Evolutionary conservation across 305 asterid species (phyloP), one percentile per base, ranked within the genome.

Genomic region (Stenogyne calaminthoides): DNA sequence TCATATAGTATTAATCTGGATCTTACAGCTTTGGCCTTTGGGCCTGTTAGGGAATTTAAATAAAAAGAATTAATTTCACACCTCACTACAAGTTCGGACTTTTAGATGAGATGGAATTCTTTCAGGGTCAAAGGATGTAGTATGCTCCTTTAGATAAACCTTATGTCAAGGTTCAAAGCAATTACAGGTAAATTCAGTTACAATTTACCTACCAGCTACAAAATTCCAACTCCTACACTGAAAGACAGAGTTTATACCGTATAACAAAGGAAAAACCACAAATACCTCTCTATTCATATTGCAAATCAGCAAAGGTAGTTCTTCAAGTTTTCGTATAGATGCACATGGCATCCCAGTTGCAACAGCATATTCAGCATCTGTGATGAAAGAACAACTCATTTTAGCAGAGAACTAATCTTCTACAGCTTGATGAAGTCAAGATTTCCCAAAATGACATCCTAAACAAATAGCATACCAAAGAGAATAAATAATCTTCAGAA

Each of bases 301-400:
- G 86, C 95, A 88, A 78, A 94, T 80, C 73, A 82, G 59, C 80
- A 88, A 71, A 78, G 86, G 99, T 79, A 92, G 77, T 82, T 91
- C 96, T 84, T 92, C 93, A 80, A 94, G 88, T 69, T 84, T 86
- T 71, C 73, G 69, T 76, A 91, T 84, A 75, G 83, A 51, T 49
- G 74, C 70, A 78, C 77, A 80, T 62, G 88, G 72, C 76, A 40
- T 76, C 72, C 81, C 87, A 73, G 77, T 75, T 69, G 80, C 76
- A 76, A 69, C 74, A 74, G 61, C 63, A 85, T 71, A 76, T 65
- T 80, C 88, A 76, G 83, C 72, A 87, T 78, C 92, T 87, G 90
- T 64, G 66, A 86, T 36, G 61, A 71, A 83, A 64, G 54, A 58
- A 82, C 72, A 82, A 77, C 71, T 75, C 69, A 81, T 37, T 71